Conservation (phyloP, 495 filamentous ascomycete genomes). For the Xylaria nigripes region DNA sequence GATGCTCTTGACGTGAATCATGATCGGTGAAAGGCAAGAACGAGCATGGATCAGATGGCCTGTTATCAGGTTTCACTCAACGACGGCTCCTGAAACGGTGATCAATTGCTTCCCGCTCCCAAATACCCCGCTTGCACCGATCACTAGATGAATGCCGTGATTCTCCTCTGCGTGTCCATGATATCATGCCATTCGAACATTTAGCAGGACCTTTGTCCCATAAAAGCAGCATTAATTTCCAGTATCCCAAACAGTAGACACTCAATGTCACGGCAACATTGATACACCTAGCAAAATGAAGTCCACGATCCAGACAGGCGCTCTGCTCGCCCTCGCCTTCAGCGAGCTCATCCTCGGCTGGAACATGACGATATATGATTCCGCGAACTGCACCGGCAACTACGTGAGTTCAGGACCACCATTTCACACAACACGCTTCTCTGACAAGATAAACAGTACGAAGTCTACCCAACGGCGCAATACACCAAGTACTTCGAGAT, state of each 20-base stretch:
- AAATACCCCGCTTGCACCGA: not conserved
- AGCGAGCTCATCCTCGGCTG: conserved; percentile 3
- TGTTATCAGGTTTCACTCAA: conserved; percentile 4
- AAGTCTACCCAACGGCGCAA: not conserved
- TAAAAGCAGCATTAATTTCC: too few species aligned
- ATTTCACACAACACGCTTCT: not conserved
- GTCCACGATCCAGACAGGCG: conserved; percentile 3
- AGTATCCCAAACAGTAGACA: not conserved
- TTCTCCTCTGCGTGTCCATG: not conserved
- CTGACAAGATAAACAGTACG: conserved; percentile 4
- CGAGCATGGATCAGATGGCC: not conserved
- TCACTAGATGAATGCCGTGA: not conserved
- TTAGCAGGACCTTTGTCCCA: too few species aligned
- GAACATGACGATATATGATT: conserved; percentile 14
- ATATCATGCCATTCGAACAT: too few species aligned
- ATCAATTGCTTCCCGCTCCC: not conserved
- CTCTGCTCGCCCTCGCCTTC: conserved; percentile 5
- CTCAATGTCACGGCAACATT: not conserved
- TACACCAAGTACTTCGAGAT: conserved; percentile 16
- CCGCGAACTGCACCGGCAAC: conserved; percentile 6
- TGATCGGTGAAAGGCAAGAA: not conserved
- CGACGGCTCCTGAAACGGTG: conserved; percentile 9
- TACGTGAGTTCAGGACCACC: conserved; percentile 1
- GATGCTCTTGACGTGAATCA: not conserved
- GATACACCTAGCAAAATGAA: conserved; percentile 5